A percentile compares a stretch with the other conserved stretches of the same genome.
Conservation (phyloP, 2,329 filamentous ascomycete genomes). For the Cercospora sp. region DNA sequence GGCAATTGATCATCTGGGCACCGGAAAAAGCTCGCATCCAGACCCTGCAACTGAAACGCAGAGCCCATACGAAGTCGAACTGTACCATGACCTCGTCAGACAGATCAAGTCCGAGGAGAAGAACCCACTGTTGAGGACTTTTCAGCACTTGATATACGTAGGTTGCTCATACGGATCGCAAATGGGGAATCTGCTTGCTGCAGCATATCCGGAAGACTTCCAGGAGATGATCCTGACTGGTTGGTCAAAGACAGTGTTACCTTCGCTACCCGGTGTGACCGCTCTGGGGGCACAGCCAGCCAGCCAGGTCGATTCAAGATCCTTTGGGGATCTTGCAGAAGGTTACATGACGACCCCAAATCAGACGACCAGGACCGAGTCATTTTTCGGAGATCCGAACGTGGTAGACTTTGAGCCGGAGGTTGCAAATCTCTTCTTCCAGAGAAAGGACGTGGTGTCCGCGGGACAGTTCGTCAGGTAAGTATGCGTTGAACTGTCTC, state of each 20-base stretch:
- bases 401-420: slow-evolving; percentile 21
- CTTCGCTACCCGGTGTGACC: slow-evolving; percentile 19
- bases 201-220: slow-evolving; percentile 18
- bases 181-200: slow-evolving; percentile 13
- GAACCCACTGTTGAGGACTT: slow-evolving; percentile 7
- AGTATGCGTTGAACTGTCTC: not conserved
- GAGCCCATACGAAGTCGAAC: slow-evolving; percentile 19
- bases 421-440: slow-evolving; percentile 18
- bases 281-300: slow-evolving; percentile 14
- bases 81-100: slow-evolving; percentile 15
- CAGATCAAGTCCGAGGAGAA: slow-evolving; percentile 12
- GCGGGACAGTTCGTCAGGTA: slow-evolving; percentile 21
- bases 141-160: slow-evolving; percentile 14
- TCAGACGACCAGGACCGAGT: slow-evolving; percentile 18
- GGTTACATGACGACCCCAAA: slow-evolving; percentile 24
- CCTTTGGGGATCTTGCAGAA: slow-evolving; percentile 15
- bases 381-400: slow-evolving; percentile 22
- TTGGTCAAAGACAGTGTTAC: slow-evolving; percentile 17
- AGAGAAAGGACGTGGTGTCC: slow-evolving; percentile 19
- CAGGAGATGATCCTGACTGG: slow-evolving; percentile 23
- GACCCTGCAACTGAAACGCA: slow-evolving; percentile 18
- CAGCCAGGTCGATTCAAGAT: slow-evolving; percentile 10
- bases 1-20: slow-evolving; percentile 18
- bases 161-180: slow-evolving; percentile 20
- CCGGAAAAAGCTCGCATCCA: slow-evolving; percentile 19